Base-by-base conservation (phyloP, 352 stramenopile species). In the Phytophthora citrophthora region DNA sequence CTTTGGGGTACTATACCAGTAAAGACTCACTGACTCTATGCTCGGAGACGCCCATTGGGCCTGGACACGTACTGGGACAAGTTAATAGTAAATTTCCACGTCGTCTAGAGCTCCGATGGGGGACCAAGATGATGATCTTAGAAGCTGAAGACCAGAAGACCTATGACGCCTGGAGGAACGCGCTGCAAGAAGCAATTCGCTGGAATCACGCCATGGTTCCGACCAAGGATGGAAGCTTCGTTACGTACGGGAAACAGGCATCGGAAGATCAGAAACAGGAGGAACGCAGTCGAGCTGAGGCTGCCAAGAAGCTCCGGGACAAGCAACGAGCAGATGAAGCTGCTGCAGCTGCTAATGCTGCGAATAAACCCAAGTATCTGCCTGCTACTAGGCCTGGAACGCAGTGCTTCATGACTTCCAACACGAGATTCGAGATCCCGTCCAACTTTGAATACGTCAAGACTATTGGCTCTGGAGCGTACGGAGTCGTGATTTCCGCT, bases 171-270 rank as follows among this genome's bases (percentile, higher is more conserved):
- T 95, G 87, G 87, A 88, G 87, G 45, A 88, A 71, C 23, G 77
- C 79, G 1, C 74, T 95, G 1, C 83, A 94, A 61, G 87, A 95
- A 50, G 87, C 87, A 0, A 90, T 95, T 24, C 81, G 87, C 8
- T 95, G 87, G 87, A 92, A 95, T 64, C 85, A 95, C 66, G 85
- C 87, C 32, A 94, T 95, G 85, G 85, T 95, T 20, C 84, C 85
- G 8, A 79, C 71, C 4, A 90, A 90, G 54, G 85, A 95, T 36
- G 86, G 85, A 2, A 85, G 78, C 26, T 90, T 93, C 47, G 82
- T 92, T 20, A 88, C 79, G 26, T 95, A 95, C 56, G 87, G 87
- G 7, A 89, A 90, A 63, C 81, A 93, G 61, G 84, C 80, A 6
- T 77, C 77, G 0, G 86, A 93, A 48, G 86, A 93, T 67, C 74